These are phyloP conservation scores for Quercus ilex DNA, from an alignment of 306 rosid species.

Conservation along the genomic window DNA sequence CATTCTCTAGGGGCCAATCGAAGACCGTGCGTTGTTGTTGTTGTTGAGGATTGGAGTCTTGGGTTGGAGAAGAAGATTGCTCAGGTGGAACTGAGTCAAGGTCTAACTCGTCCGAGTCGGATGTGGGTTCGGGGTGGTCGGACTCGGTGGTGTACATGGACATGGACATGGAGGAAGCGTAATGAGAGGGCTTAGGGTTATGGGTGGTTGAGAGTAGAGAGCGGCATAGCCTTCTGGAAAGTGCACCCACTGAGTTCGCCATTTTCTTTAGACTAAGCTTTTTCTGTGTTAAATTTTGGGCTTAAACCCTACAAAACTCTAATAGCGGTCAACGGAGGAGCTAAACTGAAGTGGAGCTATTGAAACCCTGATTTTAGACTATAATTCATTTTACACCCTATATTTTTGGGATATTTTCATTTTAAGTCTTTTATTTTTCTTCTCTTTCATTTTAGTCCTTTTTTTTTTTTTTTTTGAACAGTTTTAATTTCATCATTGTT, in stretches of 20 bases:
- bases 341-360: too few species aligned
- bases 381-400: too few species aligned
- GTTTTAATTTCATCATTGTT: too few species aligned
- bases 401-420: too few species aligned
- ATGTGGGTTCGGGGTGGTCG: conserved; percentile 22
- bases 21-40: not conserved
- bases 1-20: conserved; percentile 65
- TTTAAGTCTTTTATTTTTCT: too few species aligned
- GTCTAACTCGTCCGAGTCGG: conserved; percentile 29
- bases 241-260: conserved; percentile 40
- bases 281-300: not conserved
- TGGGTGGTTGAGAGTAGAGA: conserved; percentile 36
- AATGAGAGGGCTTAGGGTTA: not conserved
- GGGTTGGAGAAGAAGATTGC: conserved; percentile 17
- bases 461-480: too few species aligned
- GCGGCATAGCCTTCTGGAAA: conserved; percentile 52
- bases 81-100: conserved; percentile 1
- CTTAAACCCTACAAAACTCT: conserved; percentile 44
- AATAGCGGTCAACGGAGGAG: not conserved
- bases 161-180: conserved; percentile 10
- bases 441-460: too few species aligned
- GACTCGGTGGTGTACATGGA: conserved; percentile 34
- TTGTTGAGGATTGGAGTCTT: not conserved
- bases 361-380: too few species aligned
- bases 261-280: not conserved